These are phyloP conservation scores for Kuraishia molischiana DNA, from an alignment of 805 yeast species.

Conservation along the genomic window DNA sequence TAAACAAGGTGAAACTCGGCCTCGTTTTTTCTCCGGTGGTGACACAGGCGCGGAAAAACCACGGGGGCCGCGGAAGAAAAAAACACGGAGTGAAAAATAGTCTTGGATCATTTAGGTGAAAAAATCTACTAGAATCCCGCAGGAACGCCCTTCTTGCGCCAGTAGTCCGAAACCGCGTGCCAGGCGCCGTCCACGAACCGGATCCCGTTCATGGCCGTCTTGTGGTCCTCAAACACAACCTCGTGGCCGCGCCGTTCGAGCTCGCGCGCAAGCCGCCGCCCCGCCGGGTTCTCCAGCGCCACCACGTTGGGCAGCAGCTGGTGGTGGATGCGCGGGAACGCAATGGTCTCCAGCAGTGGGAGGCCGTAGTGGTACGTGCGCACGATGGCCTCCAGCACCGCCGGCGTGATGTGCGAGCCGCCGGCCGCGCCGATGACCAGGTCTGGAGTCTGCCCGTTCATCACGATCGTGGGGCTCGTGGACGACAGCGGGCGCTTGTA, in stretches of 20 bases:
- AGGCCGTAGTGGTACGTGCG: slow-evolving; percentile 49
- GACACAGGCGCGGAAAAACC: too few relatives aligned
- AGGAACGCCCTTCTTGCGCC: slow-evolving; percentile 79
- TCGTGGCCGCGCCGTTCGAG: slow-evolving; percentile 40
- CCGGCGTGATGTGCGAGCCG: slow-evolving; percentile 78
- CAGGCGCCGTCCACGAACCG: slow-evolving; percentile 27
- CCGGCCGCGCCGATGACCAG: slow-evolving; percentile 89
- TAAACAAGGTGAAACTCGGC: too few relatives aligned
- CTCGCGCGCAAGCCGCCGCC: slow-evolving; percentile 23
- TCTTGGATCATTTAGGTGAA: neutral
- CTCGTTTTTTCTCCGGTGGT: too few relatives aligned
- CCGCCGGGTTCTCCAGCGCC: slow-evolving; percentile 49
- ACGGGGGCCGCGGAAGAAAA: too few relatives aligned
- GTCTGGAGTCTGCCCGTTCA: slow-evolving; percentile 37
- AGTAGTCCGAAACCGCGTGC: slow-evolving; percentile 80
- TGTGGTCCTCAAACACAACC: slow-evolving; percentile 29
- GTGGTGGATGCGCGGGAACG: slow-evolving; percentile 82
- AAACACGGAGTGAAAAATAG: neutral
- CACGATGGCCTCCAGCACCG: slow-evolving; percentile 73
- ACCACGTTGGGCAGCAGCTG: slow-evolving; percentile 71
- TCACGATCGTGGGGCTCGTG: slow-evolving; percentile 65
- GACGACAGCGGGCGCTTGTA: slow-evolving; percentile 79
- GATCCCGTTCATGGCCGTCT: slow-evolving; percentile 52
- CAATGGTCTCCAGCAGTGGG: slow-evolving; percentile 56
- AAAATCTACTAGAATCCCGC: slow-evolving; percentile 39